Base-by-base conservation (phyloP, 2,329 filamentous ascomycete genomes). In the Verticillium tricorpus region DNA sequence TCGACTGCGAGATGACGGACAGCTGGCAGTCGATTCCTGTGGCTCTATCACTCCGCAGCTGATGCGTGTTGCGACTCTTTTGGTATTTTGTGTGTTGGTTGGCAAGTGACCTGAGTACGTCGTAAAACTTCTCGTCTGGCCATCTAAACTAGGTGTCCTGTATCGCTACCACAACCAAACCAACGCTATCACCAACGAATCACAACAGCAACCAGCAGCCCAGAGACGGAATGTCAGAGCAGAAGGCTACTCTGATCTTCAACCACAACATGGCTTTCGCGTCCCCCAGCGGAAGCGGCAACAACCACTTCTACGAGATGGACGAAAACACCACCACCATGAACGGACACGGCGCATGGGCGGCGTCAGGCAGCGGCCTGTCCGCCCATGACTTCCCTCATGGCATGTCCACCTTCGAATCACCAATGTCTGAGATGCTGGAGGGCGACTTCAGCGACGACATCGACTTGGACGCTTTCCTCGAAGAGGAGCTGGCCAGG, bases 101-200 rank as follows among this genome's bases (percentile, higher is more conserved):
- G 64, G 64, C 63, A 57, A 59, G 61, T 58, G 64, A 66, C 64
- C 64, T 63, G 64, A 66, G 64, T 62, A 66, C 56, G 64, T 66
- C 64, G 60, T 66, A 60, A 66, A 66, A 66, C 61, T 63, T 63
- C 63, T 66, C 64, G 60, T 61, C 60, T 58, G 63, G 64, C 50
- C 63, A 61, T 66, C 64, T 62, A 59, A 62, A 58, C 61, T 52
- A 62, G 64, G 65, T 63, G 60, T 60, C 54, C 32, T 60, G 57
- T 35, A 60, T 34, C 59, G 59, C 55, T 56, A 60, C 60, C 60
- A 56, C 58, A 66, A 56, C 19, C 63, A 66, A 66, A 35, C 45
- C 32, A 60, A 56, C 34, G 31, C 39, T 19, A 59, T 52, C 37
- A 59, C 52, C 19, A n/a, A 34, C 31, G 25, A 56, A 56, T 31